Base-by-base conservation (phyloP, 2,329 filamentous ascomycete species). In the Alternaria rosae region DNA sequence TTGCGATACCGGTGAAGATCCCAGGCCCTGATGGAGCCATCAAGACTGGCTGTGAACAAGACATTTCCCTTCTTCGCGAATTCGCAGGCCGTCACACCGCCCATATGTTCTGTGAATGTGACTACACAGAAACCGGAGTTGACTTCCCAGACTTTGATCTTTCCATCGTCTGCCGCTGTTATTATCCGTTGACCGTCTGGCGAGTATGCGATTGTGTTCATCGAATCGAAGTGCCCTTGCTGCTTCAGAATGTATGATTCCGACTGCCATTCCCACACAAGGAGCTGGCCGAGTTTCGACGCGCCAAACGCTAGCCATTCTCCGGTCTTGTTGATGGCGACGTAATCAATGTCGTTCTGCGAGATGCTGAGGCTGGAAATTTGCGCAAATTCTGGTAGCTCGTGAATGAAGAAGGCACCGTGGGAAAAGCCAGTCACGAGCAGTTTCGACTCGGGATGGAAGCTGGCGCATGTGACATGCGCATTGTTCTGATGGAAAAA, bases 211-310 rank as follows among this genome's bases (percentile, higher is more conserved):
- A 99, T 85, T 0, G 93, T 88, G 79, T 98, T 98, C 88, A 98
- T 94, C 3, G 93, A 91, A 78, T 99, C 95, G 68, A 97, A 94
- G 80, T 99, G 95, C 0, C 94, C 95, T 79, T 98, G 95, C 76
- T 99, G 95, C 81, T 99, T 99, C 50, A 99, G 84, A 61, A 99
- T 96, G 79, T 99, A 99, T 6, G 94, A 98, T 80, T 99, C 96
- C 0, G 95, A 99, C 77, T 98, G 94, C 94, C 96, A 99, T 79
- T 99, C 95, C 95, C 95, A 99, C 5, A 99, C 95, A 5, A 99
- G 83, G n/a, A 99, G 85, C 77, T 99, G 95, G 1, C 96, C 96
- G 6, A 97, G 86, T 73, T 96, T 96, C 2, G 95, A 97, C 0
- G 96, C 95, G 13, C 94, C 95, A 78, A 99, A 97, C 0, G 96